Base-by-base conservation (phyloP, 163 green algal genomes). In the Scenedesmus sp. region DNA sequence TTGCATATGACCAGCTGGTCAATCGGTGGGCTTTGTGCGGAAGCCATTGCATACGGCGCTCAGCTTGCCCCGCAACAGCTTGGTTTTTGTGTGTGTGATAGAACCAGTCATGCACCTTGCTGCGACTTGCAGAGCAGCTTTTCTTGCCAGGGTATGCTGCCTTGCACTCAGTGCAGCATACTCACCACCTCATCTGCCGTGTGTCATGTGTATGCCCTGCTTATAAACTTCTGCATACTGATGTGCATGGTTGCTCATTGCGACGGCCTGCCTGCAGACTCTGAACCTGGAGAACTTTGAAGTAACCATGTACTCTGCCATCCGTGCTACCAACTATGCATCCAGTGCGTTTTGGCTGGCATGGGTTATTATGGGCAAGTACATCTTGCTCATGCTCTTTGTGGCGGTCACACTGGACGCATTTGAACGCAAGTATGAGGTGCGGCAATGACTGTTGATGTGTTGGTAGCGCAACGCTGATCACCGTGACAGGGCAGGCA, bases 321-420 rank as follows among this genome's bases (percentile, higher is more conserved):
- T 96, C 15, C 83, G 91, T 12, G 93, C 94, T 20, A 95, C 93
- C 59, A 96, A 94, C 88, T 97, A 94, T 81, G 93, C 90, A 30
- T 91, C 94, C 7, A 90, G 93, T 0, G 37, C 94, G 20, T 98
- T 95, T 90, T 97, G 97, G 85, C 79, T 98, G 20, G 53, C 93
- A 10, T 95, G 96, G 81, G 92, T 98, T 4, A 89, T 95, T 43
- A 46, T 97, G 70, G 96, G 96, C 86, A 96, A 96, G 73, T 98
- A 95, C 92, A 94, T 96, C 35, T 86, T 97, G 33, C 94, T 97
- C 10, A 95, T 93, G 2, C 94, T 98, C 13, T 98, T 98, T 89
- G 90, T 98, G 83, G 96, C 96, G 20, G 95, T 98, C 51, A 97
- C 93, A 5, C 90, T 98, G 72, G 94, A 97, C 88, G 95, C 96